Base-by-base conservation (phyloP, 1,284 basidiomycete species). In the Ceratobasidium sp. region DNA sequence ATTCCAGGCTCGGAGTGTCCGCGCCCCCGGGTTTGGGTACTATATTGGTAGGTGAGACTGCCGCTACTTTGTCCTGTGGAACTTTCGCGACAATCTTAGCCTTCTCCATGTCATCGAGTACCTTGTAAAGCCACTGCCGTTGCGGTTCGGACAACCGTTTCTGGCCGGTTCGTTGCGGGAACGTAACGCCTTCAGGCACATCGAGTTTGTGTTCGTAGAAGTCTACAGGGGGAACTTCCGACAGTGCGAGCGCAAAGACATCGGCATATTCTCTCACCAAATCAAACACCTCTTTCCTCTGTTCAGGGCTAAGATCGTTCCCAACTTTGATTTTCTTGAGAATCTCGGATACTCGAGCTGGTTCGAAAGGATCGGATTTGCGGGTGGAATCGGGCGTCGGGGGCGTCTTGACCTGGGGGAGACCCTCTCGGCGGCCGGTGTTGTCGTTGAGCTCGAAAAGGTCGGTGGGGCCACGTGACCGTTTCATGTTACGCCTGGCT, bases 11-110 rank as follows among this genome's bases (percentile, higher is more conserved):
- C 20, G 80, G 53, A 3, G 56, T 39, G 1, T 49, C 46, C 3
- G 56, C 66, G 18, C 77, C 78, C 3, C 49, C 26, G 6, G 78
- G 80, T 60, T 82, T 82, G n/a, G 80, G 79, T 5, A 78, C 80
- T 18, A 82, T 66, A 40, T 58, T 79, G 3, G 70, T 81, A 4
- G 73, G 61, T 0, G 78, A 67, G 1, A 81, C 68, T 39, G 77
- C 79, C 33, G 77, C 78, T 46, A 81, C 79, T 23, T 78, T 64
- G 15, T 79, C 78, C 6, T 80, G 75, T 0, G 70, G 46, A 4
- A 81, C 69, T 10, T 64, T 55, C 42, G 55, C 28, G 23, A 82
- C 60, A n/a, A 82, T 79, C 5, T 64, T 63, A 1, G 79, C 77
- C 3, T 1, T n/a, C 44, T 81, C 78, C 61, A 82, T 77, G 5